Evolutionary conservation across 331 rosid species (phyloP).

Genomic region (Malus hybrid): DNA sequence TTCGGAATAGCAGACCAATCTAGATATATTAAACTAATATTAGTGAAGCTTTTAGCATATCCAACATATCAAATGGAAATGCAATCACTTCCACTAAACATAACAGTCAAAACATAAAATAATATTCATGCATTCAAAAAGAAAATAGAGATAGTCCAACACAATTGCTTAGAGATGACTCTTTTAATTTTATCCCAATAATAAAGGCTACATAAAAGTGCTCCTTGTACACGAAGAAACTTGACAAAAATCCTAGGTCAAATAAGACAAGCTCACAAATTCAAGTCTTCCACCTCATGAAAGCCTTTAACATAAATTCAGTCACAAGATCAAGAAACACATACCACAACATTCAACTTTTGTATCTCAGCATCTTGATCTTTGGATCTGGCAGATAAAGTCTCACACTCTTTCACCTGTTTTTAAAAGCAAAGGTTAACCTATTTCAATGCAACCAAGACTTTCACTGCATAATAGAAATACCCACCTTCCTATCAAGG

Average conservation of each 20-base stretch:
- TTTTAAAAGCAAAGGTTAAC: constrained; percentile 6
- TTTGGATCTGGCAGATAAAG: constrained; percentile 42
- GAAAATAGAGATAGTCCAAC: neutral
- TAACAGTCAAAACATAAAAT: neutral
- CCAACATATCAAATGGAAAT: too few species aligned
- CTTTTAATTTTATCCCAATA: neutral
- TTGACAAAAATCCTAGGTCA: neutral
- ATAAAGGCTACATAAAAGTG: neutral
- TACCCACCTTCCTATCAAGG: constrained; percentile 83
- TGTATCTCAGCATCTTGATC: constrained; percentile 59
- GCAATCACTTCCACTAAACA: neutral
- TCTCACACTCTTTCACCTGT: constrained; percentile 75
- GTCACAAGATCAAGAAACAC: constrained; percentile 12
- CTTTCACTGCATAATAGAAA: constrained; percentile 4
- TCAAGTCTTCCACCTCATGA: neutral
- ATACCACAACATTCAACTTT: constrained; percentile 67
- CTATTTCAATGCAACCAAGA: constrained; percentile 12
- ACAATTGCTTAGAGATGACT: neutral
- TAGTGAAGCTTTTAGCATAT: too few species aligned
- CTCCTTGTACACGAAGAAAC: neutral
- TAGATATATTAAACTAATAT: too few species aligned
- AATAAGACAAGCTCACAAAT: too few species aligned
- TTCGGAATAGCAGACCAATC: neutral
- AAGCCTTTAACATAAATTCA: neutral
- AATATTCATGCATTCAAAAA: neutral